Evolutionary conservation across 805 yeast genomes (phyloP).

Genomic region (Cyberlindnera japonica): DNA sequence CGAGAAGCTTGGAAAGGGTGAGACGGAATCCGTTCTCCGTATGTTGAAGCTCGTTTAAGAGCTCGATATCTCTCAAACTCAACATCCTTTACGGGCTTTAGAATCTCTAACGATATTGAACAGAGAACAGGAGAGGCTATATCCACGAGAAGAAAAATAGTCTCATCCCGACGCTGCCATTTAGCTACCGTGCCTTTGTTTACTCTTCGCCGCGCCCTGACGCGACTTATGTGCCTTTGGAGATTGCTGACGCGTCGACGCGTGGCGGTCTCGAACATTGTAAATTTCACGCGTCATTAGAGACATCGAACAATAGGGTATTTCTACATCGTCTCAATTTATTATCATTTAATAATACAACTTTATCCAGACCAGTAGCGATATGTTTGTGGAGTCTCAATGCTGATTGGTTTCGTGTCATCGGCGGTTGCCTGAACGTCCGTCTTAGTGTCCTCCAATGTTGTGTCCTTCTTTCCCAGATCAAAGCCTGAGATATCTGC

Average conservation of each 20-base stretch:
- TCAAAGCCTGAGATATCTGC: conserved; percentile 25
- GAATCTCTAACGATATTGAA: no score
- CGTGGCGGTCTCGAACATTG: no score
- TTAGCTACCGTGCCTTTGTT: no score
- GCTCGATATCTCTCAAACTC: conserved; percentile 9
- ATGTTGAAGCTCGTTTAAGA: conserved; percentile 14
- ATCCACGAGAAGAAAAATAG: background rate
- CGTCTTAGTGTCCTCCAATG: conserved; percentile 13
- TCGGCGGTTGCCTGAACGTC: conserved; percentile 30
- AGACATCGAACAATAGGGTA: no score
- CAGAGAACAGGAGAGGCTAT: no score
- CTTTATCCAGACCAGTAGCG: conserved; percentile 60
- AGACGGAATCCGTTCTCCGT: conserved; percentile 18
- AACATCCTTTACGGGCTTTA: conserved; percentile 2
- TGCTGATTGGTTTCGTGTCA: conserved; percentile 50
- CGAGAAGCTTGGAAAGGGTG: conserved; percentile 16
- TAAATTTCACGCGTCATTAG: background rate
- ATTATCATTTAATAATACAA: background rate
- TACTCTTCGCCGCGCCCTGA: background rate
- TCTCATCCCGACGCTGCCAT: no score
- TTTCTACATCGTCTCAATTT: background rate
- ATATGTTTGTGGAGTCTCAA: conserved; percentile 58
- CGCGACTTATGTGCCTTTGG: no score
- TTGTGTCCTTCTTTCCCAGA: conserved; percentile 20
- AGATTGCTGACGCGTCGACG: conserved; percentile 1